phyloP scores from a whole-genome alignment of 2,329 filamentous ascomycete genomes.

The Parafenestella ontariensis region DNA sequence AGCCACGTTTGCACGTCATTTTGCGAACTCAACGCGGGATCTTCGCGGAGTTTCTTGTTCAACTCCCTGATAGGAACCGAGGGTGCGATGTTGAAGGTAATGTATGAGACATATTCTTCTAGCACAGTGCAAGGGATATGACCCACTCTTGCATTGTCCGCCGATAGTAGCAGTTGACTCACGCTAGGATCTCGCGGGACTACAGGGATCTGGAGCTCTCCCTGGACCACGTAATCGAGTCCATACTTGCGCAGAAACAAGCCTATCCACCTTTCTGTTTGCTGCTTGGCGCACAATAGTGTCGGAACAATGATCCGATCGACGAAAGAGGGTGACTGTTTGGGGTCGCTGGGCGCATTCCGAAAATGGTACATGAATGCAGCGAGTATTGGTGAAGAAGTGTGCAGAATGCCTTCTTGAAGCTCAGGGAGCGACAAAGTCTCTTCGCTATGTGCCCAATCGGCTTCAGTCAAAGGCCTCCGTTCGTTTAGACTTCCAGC shows the following conservation, averaged over 20 bases:
- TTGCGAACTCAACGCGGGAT: slow-evolving; percentile 6
- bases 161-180: slow-evolving; percentile 6
- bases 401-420: not conserved
- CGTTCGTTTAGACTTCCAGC: slow-evolving; percentile 48
- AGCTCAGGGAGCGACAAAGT: slow-evolving; percentile 15
- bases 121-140: slow-evolving; percentile 27
- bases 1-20: slow-evolving; percentile 32
- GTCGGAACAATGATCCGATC: slow-evolving; percentile 32
- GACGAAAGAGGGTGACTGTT: slow-evolving; percentile 9
- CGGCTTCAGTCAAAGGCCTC: slow-evolving; percentile 30
- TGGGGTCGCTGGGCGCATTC: not conserved
- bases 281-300: slow-evolving; percentile 15
- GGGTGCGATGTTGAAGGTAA: slow-evolving; percentile 30
- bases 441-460: slow-evolving; percentile 40
- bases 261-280: slow-evolving; percentile 27
- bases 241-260: slow-evolving; percentile 36
- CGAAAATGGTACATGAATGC: slow-evolving; percentile 2
- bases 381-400: slow-evolving; percentile 16
- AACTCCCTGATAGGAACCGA: slow-evolving; percentile 23
- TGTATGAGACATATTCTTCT: slow-evolving; percentile 29
- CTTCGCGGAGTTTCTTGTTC: slow-evolving; percentile 21
- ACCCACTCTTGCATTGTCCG: not conserved
- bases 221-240: slow-evolving; percentile 2
- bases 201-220: slow-evolving; percentile 14
- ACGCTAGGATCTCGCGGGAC: slow-evolving; percentile 17